Conservation (phyloP, 2,329 filamentous ascomycete genomes). For the Emmonsia crescens region DNA sequence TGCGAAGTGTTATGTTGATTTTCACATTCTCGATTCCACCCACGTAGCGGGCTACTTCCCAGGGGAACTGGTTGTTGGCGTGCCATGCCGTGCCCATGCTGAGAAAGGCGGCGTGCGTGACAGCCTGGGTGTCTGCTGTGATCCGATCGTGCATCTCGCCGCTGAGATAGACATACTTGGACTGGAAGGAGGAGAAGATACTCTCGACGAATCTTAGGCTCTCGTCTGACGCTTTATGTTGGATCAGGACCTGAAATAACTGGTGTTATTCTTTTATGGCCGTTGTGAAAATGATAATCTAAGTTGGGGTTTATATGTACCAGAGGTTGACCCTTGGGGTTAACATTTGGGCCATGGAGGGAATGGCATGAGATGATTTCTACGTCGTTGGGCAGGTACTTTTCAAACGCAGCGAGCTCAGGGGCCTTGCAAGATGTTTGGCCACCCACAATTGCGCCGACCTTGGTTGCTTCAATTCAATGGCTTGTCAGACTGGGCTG, state of each 20-base stretch:
- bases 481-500: conserved; percentile 9
- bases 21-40: conserved; percentile 99
- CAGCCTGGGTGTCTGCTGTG: conserved; percentile 94
- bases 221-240: conserved; percentile 72
- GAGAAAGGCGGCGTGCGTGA: conserved; percentile 93
- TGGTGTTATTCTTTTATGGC: conserved; percentile 4
- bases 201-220: conserved; percentile 68
- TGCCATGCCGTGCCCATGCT: conserved; percentile 98
- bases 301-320: conserved; percentile 39
- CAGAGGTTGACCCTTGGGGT: conserved; percentile 78
- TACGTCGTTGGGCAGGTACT: conserved; percentile 74
- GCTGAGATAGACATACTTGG: conserved; percentile 77
- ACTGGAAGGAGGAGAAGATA: conserved; percentile 72
- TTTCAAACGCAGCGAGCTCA: conserved; percentile 87
- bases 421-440: conserved; percentile 98
- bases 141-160: conserved; percentile 89
- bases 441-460: conserved; percentile 88
- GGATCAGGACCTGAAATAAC: conserved; percentile 57
- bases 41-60: conserved; percentile 91
- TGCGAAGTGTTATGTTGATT: conserved; percentile 93
- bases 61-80: conserved; percentile 88
- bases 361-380: conserved; percentile 95
- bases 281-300: neutral
- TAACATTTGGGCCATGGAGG: conserved; percentile 83
- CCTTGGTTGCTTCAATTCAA: conserved; percentile 63